These are phyloP conservation scores for Cucurbita moschata DNA, from an alignment of 306 rosid species.

Conservation along the genomic window DNA sequence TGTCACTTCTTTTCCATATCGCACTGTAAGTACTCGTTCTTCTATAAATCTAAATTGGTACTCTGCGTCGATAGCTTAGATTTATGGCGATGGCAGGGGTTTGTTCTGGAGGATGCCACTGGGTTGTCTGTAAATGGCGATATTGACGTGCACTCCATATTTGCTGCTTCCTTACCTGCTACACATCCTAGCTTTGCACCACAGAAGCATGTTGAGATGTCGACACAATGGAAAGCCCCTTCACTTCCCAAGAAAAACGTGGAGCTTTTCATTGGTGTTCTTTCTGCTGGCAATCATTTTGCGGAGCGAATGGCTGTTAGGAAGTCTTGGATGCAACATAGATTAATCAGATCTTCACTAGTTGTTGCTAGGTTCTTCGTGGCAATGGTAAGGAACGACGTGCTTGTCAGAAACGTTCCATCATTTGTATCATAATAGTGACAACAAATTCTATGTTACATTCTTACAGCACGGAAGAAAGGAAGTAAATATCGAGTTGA, in stretches of 20 bases:
- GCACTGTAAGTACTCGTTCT: conserved; percentile 45
- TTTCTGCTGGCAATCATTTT: conserved; percentile 95
- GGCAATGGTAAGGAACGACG: conserved; percentile 51
- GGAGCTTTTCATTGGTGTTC: conserved; percentile 79
- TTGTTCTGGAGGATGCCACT: conserved; percentile 92
- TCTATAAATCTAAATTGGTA: background rate
- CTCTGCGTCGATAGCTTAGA: background rate
- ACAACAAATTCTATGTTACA: conserved; percentile 13
- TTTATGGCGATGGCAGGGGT: conserved; percentile 45
- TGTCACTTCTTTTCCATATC: conserved; percentile 80
- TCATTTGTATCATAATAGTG: conserved; percentile 11
- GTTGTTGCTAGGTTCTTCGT: conserved; percentile 81
- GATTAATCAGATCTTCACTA: conserved; percentile 50
- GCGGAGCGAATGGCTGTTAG: conserved; percentile 93
- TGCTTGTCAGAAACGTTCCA: background rate
- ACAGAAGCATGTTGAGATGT: conserved; percentile 67
- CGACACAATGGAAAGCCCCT: conserved; percentile 70
- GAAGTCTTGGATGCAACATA: conserved; percentile 97
- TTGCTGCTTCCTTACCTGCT: conserved; percentile 71
- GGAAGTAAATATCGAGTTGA: conserved; percentile 65
- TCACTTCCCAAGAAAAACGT: conserved; percentile 25
- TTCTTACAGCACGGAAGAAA: conserved; percentile 68
- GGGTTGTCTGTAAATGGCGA: conserved; percentile 78
- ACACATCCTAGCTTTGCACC: conserved; percentile 90
- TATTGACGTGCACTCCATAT: conserved; percentile 65